Percentiles rank a stretch among this genome's conserved stretches.
Evolutionary conservation across 2,329 filamentous ascomycete genomes (phyloP).

Genomic region (Trichoderma arundinaceum): DNA sequence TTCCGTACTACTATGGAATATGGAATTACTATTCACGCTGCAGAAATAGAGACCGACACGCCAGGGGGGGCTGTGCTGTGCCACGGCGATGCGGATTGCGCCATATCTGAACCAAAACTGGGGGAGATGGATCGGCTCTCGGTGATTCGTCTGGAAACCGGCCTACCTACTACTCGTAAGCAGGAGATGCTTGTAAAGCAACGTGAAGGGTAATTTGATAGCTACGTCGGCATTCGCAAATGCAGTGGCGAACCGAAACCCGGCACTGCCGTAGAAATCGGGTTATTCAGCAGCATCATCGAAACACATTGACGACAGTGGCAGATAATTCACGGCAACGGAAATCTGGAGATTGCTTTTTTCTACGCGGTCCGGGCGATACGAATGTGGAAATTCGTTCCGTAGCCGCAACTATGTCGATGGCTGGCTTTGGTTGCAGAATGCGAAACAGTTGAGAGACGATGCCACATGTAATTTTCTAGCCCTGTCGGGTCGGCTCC

Average conservation of each 20-base stretch:
- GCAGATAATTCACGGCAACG: too few species aligned
- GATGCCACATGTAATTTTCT: not conserved
- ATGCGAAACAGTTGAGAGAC: not conserved
- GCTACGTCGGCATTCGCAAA: not conserved
- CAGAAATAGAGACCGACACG: not conserved
- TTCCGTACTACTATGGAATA: too few species aligned
- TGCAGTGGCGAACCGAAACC: too few species aligned
- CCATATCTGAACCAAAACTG: not conserved
- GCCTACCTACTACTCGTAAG: not conserved
- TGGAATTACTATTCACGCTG: not conserved
- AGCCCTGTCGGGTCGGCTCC: not conserved
- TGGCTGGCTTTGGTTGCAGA: not conserved
- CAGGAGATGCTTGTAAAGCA: not conserved
- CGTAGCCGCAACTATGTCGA: not conserved
- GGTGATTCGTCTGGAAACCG: not conserved
- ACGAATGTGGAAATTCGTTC: not conserved
- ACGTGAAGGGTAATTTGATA: too few species aligned
- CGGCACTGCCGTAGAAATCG: too few species aligned
- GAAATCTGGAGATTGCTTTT: not conserved
- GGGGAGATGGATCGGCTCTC: conserved; percentile 5
- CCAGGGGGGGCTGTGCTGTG: conserved; percentile 1
- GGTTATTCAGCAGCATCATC: too few species aligned
- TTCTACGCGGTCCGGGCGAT: not conserved
- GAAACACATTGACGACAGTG: too few species aligned
- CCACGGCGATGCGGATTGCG: conserved; percentile 4